These are phyloP conservation scores for Arctium minus DNA, from an alignment of 129 eudicot species.

Conservation along the genomic window DNA sequence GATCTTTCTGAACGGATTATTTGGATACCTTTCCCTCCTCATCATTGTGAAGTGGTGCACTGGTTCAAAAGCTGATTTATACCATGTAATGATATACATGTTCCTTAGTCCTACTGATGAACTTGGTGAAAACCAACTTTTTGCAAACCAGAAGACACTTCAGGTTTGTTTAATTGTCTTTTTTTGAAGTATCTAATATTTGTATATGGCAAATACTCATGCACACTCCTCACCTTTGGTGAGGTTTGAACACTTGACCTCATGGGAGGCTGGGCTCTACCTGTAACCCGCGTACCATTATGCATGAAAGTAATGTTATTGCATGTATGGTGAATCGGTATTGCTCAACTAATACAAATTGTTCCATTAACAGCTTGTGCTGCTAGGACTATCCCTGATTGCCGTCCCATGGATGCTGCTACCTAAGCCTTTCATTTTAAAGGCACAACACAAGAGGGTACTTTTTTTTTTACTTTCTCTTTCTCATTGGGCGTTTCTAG, in stretches of 20 bases:
- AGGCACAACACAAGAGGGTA: conserved; percentile 70
- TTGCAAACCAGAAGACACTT: conserved; percentile 65
- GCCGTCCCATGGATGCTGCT: conserved; percentile 97
- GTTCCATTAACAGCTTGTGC: conserved; percentile 47
- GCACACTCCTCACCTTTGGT: neutral
- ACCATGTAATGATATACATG: conserved; percentile 96
- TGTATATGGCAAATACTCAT: neutral
- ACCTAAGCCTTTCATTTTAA: conserved; percentile 82
- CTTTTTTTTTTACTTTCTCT: neutral
- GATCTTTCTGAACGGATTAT: conserved; percentile 73
- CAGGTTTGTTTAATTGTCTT: conserved; percentile 45
- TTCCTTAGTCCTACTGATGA: conserved; percentile 92
- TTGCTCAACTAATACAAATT: conserved; percentile 2
- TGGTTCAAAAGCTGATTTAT: conserved; percentile 90
- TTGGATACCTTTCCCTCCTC: conserved; percentile 87
- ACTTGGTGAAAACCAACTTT: conserved; percentile 88
- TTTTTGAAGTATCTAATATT: neutral
- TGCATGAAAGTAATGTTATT: neutral
- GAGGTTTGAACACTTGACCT: too few species aligned
- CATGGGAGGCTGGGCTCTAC: too few species aligned
- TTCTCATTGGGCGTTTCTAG: neutral
- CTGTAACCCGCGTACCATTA: too few species aligned
- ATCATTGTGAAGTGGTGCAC: conserved; percentile 82
- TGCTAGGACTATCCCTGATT: conserved; percentile 61
- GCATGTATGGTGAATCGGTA: neutral